Evolutionary conservation across 495 filamentous ascomycete genomes (phyloP), one percentile per base, ranked within the genome.

Genomic region (Xylaria scruposa): DNA sequence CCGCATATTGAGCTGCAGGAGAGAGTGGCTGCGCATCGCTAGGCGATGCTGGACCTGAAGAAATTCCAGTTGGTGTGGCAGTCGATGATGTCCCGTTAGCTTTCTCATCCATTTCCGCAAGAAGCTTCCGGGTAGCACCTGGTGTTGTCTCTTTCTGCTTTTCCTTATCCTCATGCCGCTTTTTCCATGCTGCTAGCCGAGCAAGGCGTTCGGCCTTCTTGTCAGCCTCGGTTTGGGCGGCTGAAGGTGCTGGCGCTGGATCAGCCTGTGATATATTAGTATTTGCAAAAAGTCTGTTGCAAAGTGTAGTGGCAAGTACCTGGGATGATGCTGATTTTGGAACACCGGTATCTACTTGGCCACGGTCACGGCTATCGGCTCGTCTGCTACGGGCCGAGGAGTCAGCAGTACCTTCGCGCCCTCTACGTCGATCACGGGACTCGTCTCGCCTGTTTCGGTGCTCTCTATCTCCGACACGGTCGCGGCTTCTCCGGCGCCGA

Each of bases 181-280:
- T 90, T 80, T 97, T 97, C 94, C 94, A 97, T 73, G 93, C 93
- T 79, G 95, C 92, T 42, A 97, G 79, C 72, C 94, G 95, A 38
- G 94, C 93, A 44, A 95, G 85, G 63, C 92, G 85, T 78, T 97
- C 93, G 58, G 90, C 92, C 77, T 94, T 93, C 78, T 96, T 95
- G 51, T 96, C 91, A 67, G 92, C 92, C 71, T 95, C 93, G 21
- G 91, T 89, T 75, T 88, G 89, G 40, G 84, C 81, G 66, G 87
- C 76, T 63, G 86, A 78, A 47, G 85, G 82, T 68, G 91, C 84
- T 21, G 89, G 75, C 78, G 89, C 88, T 71, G 75, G 46, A 69
- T 78, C 76, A 54, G 77, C 74, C 85, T 87, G 81, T 36, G 24
- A 42, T 9, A 56, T 44, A 36, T 70, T 51, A 64, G 17, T 24